phyloP scores from a whole-genome alignment of 129 eudicot genomes.

The Rutidosis leptorrhynchoides region DNA sequence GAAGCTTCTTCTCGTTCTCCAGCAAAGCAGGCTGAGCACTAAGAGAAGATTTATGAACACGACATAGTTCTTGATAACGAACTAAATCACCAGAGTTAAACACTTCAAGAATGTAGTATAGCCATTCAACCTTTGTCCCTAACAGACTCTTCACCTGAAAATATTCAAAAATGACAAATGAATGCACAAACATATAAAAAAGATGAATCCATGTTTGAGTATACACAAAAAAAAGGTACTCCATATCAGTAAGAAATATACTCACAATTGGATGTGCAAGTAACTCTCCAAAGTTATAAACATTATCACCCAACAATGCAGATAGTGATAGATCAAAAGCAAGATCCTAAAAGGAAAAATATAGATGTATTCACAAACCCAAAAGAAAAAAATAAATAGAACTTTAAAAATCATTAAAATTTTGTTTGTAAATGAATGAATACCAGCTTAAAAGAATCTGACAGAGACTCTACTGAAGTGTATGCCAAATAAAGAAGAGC shows the following conservation, averaged over 20 bases:
- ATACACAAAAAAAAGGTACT: not conserved
- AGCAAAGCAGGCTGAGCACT: constrained; percentile 84
- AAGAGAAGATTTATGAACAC: constrained; percentile 70
- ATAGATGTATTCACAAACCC: not conserved
- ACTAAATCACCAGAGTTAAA: constrained; percentile 85
- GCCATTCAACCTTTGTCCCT: constrained; percentile 93
- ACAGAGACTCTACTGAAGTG: constrained; percentile 80
- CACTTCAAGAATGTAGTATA: constrained; percentile 83
- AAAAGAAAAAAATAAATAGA: not conserved
- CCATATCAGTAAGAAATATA: constrained; percentile 9
- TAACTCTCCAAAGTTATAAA: constrained; percentile 95
- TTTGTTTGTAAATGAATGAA: constrained; percentile 9
- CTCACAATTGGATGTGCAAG: constrained; percentile 98
- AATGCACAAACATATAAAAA: not conserved
- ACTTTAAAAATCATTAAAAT: not conserved
- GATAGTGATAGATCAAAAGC: constrained; percentile 90
- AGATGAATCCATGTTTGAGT: not conserved
- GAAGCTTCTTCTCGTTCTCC: constrained; percentile 81
- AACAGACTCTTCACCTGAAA: constrained; percentile 64
- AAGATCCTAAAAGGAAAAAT: constrained; percentile 49
- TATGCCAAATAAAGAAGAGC: constrained; percentile 86
- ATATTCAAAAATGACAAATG: not conserved
- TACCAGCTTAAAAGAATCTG: constrained; percentile 87
- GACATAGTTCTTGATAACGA: constrained; percentile 85
- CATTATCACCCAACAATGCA: constrained; percentile 89